Percentiles rank a stretch among this genome's conserved stretches.
Conservation (phyloP, 2,329 filamentous ascomycete genomes). For the Trichoderma harzianum region DNA sequence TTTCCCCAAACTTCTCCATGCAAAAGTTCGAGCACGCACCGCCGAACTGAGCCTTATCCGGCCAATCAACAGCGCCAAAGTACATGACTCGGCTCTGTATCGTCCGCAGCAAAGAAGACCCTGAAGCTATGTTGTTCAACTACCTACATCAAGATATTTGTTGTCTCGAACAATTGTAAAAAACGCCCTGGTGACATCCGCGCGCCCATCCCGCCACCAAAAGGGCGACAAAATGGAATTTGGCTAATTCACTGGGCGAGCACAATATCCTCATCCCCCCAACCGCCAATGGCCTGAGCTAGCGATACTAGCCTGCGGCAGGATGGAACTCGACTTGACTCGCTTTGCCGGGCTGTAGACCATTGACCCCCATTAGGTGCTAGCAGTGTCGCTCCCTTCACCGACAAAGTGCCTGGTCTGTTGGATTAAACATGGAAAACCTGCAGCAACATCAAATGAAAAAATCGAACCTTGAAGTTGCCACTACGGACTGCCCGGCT, state of each 20-base stretch:
- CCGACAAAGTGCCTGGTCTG: background rate
- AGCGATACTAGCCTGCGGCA: background rate
- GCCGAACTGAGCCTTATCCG: background rate
- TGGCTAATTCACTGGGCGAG: background rate
- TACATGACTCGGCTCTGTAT: background rate
- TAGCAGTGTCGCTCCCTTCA: background rate
- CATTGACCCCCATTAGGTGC: background rate
- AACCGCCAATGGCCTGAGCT: background rate
- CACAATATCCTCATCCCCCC: background rate
- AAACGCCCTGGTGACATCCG: background rate
- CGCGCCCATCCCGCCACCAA: background rate
- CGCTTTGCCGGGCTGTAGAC: background rate
- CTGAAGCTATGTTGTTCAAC: background rate
- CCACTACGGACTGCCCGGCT: background rate
- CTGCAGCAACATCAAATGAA: background rate
- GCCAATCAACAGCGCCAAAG: background rate
- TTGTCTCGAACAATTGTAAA: background rate
- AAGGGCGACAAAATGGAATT: background rate
- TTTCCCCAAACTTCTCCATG: background rate
- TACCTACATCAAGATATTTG: background rate
- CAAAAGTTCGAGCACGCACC: background rate
- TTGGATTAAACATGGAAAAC: background rate
- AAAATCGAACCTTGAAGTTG: background rate
- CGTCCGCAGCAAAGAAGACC: background rate
- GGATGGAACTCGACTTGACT: background rate